These are phyloP conservation scores for Botrytis medusae DNA, from an alignment of 2,329 filamentous ascomycete genomes.

Conservation along the genomic window DNA sequence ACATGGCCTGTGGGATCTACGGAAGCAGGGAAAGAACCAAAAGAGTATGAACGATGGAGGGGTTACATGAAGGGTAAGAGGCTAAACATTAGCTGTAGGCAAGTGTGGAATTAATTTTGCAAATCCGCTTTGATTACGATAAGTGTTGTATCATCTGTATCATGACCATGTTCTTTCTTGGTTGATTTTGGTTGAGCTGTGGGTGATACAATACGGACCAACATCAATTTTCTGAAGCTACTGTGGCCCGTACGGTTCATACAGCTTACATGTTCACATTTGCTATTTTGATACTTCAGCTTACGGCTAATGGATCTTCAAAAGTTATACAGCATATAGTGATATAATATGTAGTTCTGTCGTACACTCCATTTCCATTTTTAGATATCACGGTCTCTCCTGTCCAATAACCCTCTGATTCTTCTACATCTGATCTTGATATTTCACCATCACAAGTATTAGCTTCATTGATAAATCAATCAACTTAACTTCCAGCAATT, in stretches of 20 bases:
- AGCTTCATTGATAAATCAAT: not conserved
- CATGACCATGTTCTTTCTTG: not conserved
- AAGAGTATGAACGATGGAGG: constrained; percentile 62
- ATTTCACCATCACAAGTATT: not conserved
- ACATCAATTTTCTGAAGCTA: not conserved
- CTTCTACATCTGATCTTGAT: not conserved
- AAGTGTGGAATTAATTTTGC: constrained; percentile 60
- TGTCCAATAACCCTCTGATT: not conserved
- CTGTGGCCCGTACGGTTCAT: not conserved
- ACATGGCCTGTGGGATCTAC: constrained; percentile 65
- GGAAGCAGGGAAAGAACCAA: constrained; percentile 43
- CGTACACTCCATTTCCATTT: not conserved
- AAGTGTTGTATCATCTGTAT: not conserved
- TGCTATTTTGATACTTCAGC: not conserved
- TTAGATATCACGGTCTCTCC: not conserved
- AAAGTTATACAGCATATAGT: not conserved
- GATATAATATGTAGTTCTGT: not conserved
- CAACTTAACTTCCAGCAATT: not conserved
- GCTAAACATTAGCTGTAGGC: constrained; percentile 90
- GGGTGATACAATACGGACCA: not conserved
- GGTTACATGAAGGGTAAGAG: constrained; percentile 88
- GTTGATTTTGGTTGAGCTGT: not conserved
- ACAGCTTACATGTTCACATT: not conserved
- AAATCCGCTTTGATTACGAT: not conserved
- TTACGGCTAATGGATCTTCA: not conserved